Base-by-base conservation (phyloP, 345 rosid species). In the Stellera chamaejasme region DNA sequence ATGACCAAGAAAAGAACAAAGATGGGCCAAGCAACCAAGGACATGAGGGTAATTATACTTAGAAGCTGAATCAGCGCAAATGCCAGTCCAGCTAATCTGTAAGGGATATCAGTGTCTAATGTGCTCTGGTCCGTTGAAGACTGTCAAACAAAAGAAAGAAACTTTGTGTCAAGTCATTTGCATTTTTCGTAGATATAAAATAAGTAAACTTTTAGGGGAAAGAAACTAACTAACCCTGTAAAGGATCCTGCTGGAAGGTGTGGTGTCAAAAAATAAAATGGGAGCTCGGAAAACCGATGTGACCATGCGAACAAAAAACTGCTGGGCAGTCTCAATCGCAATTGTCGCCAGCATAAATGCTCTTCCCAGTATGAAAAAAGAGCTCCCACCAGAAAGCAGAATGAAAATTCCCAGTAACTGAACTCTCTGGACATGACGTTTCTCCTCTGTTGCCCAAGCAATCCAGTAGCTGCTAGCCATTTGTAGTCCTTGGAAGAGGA, bases 391-490 rank as follows among this genome's bases (percentile, higher is more conserved):
- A 3, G 89, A 85, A 45, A 82, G 41, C 59, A 85, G 19, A 61
- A 66, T 46, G 52, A 79, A 85, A 45, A 76, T 61, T 42, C 84
- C 77, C 13, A 85, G 70, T 66, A 85, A 53, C 66, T 71, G 52
- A 58, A 56, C 52, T 36, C 67, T 68, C 47, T 60, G 55, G 55
- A 82, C 71, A 28, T 32, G 48, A 55, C 44, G 63, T 8, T 62
- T 61, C 36, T 75, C 77, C 14, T 72, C 85, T 1, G 83, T 68
- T 45, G 83, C 87, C 85, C 87, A 83, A 44, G 90, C 83, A 58
- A 85, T 73, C 94, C 90, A 85, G 66, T 82, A 85, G 55, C 75
- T 82, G 79, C 90, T 85, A 2, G 75, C 80, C 69, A 82, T 80
- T 48, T 82, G 87, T 32, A 82, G 75, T 50, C 79, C 85, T 58